A percentile compares a stretch with the other conserved stretches of the same genome.
These are phyloP conservation scores for Mycena haematopus DNA, from an alignment of 768 basidiomycete genomes.

Conservation along the genomic window DNA sequence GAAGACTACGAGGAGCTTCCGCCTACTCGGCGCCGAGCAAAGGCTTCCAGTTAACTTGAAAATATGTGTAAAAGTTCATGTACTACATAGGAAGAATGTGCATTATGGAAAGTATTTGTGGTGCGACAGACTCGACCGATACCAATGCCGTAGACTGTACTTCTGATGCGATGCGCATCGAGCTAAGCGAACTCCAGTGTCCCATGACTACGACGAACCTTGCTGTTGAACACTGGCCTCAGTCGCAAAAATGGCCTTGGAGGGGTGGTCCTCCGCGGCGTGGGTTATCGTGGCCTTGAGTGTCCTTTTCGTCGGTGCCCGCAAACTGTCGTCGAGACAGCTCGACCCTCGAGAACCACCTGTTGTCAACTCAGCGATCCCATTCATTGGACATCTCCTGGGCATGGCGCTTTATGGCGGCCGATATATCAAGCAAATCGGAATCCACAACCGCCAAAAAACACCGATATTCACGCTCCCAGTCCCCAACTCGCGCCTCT, in stretches of 20 bases:
- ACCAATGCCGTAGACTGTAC: too few species aligned
- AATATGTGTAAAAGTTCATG: neutral
- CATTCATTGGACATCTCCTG: constrained; percentile 22
- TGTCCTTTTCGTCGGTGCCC: neutral
- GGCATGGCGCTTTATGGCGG: constrained; percentile 24
- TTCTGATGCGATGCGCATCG: too few species aligned
- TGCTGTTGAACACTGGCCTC: neutral
- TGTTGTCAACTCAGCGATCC: constrained; percentile 11
- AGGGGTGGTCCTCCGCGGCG: neutral
- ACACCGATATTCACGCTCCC: constrained; percentile 26
- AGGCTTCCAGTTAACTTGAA: neutral
- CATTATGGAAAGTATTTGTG: too few species aligned
- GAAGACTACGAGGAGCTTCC: constrained; percentile 31
- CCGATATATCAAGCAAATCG: constrained; percentile 22
- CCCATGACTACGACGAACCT: neutral
- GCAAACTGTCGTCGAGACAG: neutral
- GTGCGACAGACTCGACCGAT: too few species aligned
- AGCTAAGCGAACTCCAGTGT: too few species aligned
- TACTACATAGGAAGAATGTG: neutral
- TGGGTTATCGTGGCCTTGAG: neutral
- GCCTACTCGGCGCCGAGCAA: constrained; percentile 22
- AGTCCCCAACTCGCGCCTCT: constrained; percentile 24
- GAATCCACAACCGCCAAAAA: constrained; percentile 17
- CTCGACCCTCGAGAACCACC: constrained; percentile 21
- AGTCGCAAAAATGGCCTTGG: neutral